Evolutionary conservation across 2,329 filamentous ascomycete genomes (phyloP), one percentile per base, ranked within the genome.

Genomic region (Calonectria pseudoreteaudii): DNA sequence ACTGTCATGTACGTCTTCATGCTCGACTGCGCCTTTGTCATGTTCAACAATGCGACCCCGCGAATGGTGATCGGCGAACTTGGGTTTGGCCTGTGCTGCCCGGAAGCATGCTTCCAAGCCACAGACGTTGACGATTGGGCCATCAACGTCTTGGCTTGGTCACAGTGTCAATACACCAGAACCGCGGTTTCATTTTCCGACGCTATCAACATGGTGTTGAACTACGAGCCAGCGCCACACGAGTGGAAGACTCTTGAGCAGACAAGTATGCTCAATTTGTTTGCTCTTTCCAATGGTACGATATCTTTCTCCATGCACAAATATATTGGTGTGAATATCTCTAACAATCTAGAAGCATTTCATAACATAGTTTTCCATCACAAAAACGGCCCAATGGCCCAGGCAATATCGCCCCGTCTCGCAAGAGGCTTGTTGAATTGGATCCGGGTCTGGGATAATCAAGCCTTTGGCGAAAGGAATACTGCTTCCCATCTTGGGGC

Each of bases 341-440:
- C 52, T 53, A 14, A 47, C 28, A 3, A 1, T 0, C 13, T 6
- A 20, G 3, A 34, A 76, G 74, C 74, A 7, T 75, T 77, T 4
- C 74, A 77, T 26, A 75, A 75, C 26, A 70, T 77, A 1, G 68
- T 77, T 4, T 77, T 71, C 23, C 60, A 71, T 31, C 74, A 76
- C 7, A 52, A 73, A 18, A 44, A 64, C 2, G 70, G 74, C 7
- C 38, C 69, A 38, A 44, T 0, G 28, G 18, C 23, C 10, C 34
- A 36, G 44, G n/a, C 23, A 44, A 36, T 41, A 18, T 58, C 36
- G n/a, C 26, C 10, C 0, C 9, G 50, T 2, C 49, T 76, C 3
- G 44, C 28, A 11, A 36, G 30, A 36, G 75, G 72, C 0, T 16
- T 77, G 7, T 53, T 4, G 11, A 76, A 77, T 8, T 77, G 70